These are phyloP conservation scores for Oidiodendron maius DNA, from an alignment of 495 filamentous ascomycete genomes.

Conservation along the genomic window DNA sequence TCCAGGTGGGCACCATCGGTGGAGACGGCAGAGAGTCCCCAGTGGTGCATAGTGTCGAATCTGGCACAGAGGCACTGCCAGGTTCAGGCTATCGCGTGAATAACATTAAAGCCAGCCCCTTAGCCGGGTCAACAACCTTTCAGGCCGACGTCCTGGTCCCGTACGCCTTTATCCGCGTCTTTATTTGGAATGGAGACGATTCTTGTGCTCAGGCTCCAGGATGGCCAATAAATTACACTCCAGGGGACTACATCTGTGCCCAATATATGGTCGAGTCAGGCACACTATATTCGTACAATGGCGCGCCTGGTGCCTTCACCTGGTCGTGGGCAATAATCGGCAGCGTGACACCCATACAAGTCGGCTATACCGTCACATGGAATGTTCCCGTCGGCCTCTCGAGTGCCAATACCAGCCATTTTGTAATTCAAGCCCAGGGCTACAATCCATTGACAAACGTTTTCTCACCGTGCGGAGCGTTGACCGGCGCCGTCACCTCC, in stretches of 20 bases:
- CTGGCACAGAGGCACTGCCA: not conserved
- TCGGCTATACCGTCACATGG: constrained; percentile 2
- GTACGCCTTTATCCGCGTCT: constrained; percentile 5
- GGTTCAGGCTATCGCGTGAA: not conserved
- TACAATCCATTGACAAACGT: not conserved
- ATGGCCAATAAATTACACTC: not conserved
- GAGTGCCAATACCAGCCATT: not conserved
- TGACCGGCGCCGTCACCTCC: no score
- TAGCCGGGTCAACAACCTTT: not conserved
- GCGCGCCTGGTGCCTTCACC: not conserved
- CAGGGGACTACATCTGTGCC: not conserved
- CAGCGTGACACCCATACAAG: not conserved
- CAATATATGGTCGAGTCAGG: constrained; percentile 1
- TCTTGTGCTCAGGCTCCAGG: not conserved
- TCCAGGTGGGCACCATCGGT: not conserved
- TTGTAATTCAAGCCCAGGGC: constrained; percentile 1
- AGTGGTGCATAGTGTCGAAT: not conserved
- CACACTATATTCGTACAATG: not conserved
- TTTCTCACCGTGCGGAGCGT: not conserved
- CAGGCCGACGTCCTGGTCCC: constrained; percentile 4
- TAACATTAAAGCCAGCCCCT: not conserved
- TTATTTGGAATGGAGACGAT: not conserved
- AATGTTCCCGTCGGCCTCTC: not conserved
- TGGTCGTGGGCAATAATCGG: not conserved
- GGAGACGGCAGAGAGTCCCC: not conserved